A percentile compares a stretch with the other conserved stretches of the same genome.
These are phyloP conservation scores for Fusarium aywerte DNA, from an alignment of 2,329 filamentous ascomycete species.

Conservation along the genomic window DNA sequence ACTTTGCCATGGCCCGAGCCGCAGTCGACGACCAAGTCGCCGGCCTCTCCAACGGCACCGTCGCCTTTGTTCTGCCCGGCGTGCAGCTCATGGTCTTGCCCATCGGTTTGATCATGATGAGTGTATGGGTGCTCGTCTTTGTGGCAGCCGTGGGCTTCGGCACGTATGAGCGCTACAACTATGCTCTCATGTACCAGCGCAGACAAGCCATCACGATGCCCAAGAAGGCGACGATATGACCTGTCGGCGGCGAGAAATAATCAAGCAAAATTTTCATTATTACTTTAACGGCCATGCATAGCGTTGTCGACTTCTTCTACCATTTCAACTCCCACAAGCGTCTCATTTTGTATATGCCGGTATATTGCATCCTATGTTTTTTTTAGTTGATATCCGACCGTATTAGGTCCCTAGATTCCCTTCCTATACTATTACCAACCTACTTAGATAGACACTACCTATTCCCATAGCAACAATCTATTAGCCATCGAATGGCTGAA, in stretches of 20 bases:
- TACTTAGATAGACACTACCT: constrained; percentile 13
- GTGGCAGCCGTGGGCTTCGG: constrained; percentile 69
- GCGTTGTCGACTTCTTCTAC: constrained; percentile 33
- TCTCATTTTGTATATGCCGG: constrained; percentile 37
- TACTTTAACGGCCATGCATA: constrained; percentile 35
- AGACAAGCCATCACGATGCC: constrained; percentile 36
- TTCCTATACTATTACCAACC: constrained; percentile 25
- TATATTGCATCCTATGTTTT: constrained; percentile 38
- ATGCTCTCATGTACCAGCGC: constrained; percentile 70
- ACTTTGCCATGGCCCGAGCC: constrained; percentile 59
- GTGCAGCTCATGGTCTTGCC: constrained; percentile 75
- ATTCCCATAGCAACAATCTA: constrained; percentile 32
- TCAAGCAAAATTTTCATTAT: constrained; percentile 28
- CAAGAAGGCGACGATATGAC: constrained; percentile 30
- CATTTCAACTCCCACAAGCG: constrained; percentile 22
- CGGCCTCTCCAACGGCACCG: constrained; percentile 61
- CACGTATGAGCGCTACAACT: constrained; percentile 73
- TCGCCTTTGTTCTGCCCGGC: constrained; percentile 76
- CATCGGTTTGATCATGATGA: constrained; percentile 73
- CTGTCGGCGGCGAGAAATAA: constrained; percentile 6
- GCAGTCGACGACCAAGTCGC: constrained; percentile 61
- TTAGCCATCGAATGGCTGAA: constrained; percentile 19
- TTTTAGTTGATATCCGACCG: constrained; percentile 43
- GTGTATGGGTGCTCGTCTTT: constrained; percentile 69
- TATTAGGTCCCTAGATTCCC: constrained; percentile 30